Percentiles rank a stretch among this genome's conserved stretches.
phyloP scores from a whole-genome alignment of 352 stramenopile species.

The Thalassiosira exigua region DNA sequence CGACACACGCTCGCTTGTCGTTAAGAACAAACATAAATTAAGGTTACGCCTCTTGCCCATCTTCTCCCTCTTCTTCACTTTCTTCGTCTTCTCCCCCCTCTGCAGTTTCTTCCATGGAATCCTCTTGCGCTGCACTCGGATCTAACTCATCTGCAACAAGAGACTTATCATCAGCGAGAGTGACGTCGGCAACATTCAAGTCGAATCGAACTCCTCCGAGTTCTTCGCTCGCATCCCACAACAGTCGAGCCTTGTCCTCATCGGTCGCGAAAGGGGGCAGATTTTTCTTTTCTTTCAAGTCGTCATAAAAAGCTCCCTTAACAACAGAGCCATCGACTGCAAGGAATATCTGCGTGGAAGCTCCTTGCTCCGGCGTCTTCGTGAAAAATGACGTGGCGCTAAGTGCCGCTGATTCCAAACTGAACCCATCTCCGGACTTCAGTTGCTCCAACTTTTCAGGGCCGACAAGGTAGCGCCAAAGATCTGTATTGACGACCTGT shows the following conservation, averaged over 20 bases:
- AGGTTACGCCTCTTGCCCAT: too few relatives aligned
- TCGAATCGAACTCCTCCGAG: slow-evolving; percentile 27
- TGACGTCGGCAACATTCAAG: slow-evolving; percentile 17
- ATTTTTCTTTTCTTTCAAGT: slow-evolving; percentile 20
- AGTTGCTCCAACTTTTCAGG: slow-evolving; percentile 4
- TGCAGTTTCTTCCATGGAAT: too few relatives aligned
- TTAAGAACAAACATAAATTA: too few relatives aligned
- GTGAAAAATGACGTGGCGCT: slow-evolving; percentile 19
- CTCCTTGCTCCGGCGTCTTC: slow-evolving; percentile 44
- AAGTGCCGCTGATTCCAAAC: background rate
- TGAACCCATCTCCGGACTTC: background rate
- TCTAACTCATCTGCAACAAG: too few relatives aligned
- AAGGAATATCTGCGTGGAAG: slow-evolving; percentile 52
- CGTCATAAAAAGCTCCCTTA: slow-evolving; percentile 48
- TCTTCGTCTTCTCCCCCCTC: too few relatives aligned
- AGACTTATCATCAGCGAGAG: too few relatives aligned
- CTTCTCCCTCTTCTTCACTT: too few relatives aligned
- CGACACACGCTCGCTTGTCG: too few relatives aligned
- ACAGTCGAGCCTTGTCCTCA: slow-evolving; percentile 9
- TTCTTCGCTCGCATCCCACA: slow-evolving; percentile 59
- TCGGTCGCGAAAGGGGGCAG: slow-evolving; percentile 42
- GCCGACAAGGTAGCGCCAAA: slow-evolving; percentile 4
- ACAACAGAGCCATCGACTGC: slow-evolving; percentile 15
- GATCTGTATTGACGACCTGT: slow-evolving; percentile 10
- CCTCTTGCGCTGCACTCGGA: too few relatives aligned